Evolutionary conservation across 768 basidiomycete species (phyloP).

Genomic region (Tricholoma terreum): DNA sequence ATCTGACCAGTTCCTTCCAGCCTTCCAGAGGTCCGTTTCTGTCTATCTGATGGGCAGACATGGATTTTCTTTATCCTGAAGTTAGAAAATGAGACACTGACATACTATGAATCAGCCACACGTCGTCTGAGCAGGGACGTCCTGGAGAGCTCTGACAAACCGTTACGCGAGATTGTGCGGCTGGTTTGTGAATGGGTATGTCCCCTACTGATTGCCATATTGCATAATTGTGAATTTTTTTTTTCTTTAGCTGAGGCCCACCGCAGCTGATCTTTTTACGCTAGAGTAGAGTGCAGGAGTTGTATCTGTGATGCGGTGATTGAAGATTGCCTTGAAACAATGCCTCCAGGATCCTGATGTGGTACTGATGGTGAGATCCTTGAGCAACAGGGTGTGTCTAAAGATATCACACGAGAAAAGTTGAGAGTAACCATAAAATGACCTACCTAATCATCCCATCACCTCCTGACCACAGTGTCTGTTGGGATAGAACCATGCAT

Average conservation of each 20-base stretch:
- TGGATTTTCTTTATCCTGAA: slow-evolving; percentile 33
- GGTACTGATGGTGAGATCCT: no score
- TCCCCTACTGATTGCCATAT: slow-evolving; percentile 5
- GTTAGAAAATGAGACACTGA: slow-evolving; percentile 18
- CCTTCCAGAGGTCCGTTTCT: slow-evolving; percentile 28
- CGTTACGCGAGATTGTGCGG: slow-evolving; percentile 22
- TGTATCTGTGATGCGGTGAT: neutral
- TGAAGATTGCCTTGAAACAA: no score
- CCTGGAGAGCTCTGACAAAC: slow-evolving; percentile 15
- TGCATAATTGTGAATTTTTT: neutral
- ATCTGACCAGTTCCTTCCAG: slow-evolving; percentile 19
- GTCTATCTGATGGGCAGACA: slow-evolving; percentile 29
- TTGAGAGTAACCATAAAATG: no score
- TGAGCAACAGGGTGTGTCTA: no score
- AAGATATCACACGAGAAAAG: no score
- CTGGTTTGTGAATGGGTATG: slow-evolving; percentile 26
- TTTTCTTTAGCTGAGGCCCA: slow-evolving; percentile 16
- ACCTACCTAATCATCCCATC: no score
- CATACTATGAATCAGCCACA: slow-evolving; percentile 23
- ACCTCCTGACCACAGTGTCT: no score
- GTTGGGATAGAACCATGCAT: no score
- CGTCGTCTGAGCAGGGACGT: slow-evolving; percentile 19
- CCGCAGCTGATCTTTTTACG: slow-evolving; percentile 12
- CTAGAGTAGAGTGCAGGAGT: slow-evolving; percentile 10
- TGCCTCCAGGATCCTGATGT: no score